These are phyloP conservation scores for Botrytis aclada DNA, from an alignment of 2,329 filamentous ascomycete species.

Conservation along the genomic window DNA sequence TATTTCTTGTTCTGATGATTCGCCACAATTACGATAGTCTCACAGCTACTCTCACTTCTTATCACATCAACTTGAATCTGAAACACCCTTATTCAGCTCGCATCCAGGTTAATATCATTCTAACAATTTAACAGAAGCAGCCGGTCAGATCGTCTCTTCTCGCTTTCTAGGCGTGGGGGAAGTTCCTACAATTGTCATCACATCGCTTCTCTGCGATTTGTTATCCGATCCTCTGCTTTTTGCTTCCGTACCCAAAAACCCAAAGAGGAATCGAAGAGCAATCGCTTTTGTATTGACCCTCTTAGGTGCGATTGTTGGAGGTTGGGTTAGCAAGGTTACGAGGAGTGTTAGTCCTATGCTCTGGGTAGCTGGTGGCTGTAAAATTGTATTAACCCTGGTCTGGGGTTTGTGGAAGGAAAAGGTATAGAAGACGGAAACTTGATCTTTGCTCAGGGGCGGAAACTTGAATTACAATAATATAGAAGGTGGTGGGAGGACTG, in stretches of 20 bases:
- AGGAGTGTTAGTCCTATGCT: constrained; percentile 43
- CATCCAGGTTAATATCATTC: not conserved
- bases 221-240: constrained; percentile 60
- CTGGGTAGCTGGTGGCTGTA: constrained; percentile 45
- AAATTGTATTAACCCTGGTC: constrained; percentile 50
- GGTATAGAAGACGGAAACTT: not conserved
- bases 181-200: constrained; percentile 72
- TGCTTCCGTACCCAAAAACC: constrained; percentile 38
- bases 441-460: not conserved
- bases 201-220: constrained; percentile 74
- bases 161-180: constrained; percentile 64
- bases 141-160: constrained; percentile 71
- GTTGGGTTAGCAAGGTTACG: constrained; percentile 46
- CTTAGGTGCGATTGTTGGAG: constrained; percentile 49
- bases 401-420: constrained; percentile 43
- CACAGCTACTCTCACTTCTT: not conserved
- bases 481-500: not conserved
- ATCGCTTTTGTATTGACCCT: constrained; percentile 49
- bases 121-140: constrained; percentile 50
- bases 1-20: not conserved
- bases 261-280: constrained; percentile 49
- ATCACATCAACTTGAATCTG: too few relatives aligned
- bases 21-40: not conserved
- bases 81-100: not conserved
- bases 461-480: not conserved